Conservation (phyloP, 192 early-diverging fungal genomes). For the Gamsiella multidivaricata region DNA sequence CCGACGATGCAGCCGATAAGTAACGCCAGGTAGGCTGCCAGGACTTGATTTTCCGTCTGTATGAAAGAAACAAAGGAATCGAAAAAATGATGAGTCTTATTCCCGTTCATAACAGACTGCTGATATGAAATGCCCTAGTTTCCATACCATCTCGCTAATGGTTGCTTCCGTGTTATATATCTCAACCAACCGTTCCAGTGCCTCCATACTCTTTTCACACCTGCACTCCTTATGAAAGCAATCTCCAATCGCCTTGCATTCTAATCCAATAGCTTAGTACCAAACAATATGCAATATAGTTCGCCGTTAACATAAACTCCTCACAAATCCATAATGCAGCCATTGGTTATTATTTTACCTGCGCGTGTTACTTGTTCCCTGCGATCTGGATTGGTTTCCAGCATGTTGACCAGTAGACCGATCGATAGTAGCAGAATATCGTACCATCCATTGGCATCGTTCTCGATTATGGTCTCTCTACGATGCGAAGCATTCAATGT, state of each 20-base stretch:
- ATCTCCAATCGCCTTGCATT: slow-evolving; percentile 34
- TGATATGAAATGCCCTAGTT: not conserved
- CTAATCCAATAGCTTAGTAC: slow-evolving; percentile 31
- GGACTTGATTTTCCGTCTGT: slow-evolving; percentile 39
- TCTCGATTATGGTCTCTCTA: slow-evolving; percentile 10
- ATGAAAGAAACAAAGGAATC: not conserved
- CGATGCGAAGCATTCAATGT: not conserved
- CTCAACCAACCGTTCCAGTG: slow-evolving; percentile 37
- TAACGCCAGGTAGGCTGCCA: slow-evolving; percentile 40
- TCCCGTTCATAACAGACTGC: not conserved
- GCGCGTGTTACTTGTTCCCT: slow-evolving; percentile 19
- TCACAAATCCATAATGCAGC: not conserved
- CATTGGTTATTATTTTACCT: slow-evolving; percentile 7
- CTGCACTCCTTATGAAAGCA: slow-evolving; percentile 32
- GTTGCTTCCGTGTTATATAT: slow-evolving; percentile 40
- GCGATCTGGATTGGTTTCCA: slow-evolving; percentile 20
- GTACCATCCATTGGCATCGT: slow-evolving; percentile 44
- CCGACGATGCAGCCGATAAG: slow-evolving; percentile 25
- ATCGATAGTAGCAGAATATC: slow-evolving; percentile 40
- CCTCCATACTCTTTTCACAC: slow-evolving; percentile 35
- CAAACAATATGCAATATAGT: not conserved
- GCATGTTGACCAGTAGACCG: slow-evolving; percentile 47
- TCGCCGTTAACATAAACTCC: not conserved
- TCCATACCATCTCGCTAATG: slow-evolving; percentile 35
- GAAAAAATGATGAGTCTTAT: not conserved